A percentile compares a stretch with the other conserved stretches of the same genome.
These are phyloP conservation scores for Rhizophora apiculata DNA, from an alignment of 345 rosid genomes.

Conservation along the genomic window DNA sequence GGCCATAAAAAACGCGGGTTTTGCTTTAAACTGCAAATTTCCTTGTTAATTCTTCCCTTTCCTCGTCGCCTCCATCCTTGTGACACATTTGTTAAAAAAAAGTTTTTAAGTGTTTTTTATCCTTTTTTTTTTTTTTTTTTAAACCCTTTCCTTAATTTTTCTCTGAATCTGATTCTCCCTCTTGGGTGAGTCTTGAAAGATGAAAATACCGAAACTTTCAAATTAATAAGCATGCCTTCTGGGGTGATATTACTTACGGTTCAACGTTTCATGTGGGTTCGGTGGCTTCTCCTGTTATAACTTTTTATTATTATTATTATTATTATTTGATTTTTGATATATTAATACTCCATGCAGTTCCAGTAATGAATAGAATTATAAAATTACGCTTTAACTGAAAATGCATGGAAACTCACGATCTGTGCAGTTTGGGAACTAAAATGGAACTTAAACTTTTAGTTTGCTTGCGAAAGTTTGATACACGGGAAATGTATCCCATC, in stretches of 20 bases:
- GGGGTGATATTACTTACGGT: neutral
- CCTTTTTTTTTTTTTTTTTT: neutral
- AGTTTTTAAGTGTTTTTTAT: neutral
- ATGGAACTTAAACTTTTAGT: no score
- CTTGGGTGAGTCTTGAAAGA: no score
- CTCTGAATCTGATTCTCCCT: neutral
- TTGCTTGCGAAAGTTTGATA: no score
- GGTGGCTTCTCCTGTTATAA: neutral
- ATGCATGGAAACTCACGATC: no score
- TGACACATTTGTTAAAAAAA: constrained; percentile 15
- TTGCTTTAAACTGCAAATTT: constrained; percentile 17
- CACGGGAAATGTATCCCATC: no score
- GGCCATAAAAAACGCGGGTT: constrained; percentile 6
- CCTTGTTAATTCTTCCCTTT: constrained; percentile 6
- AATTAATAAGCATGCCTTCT: no score
- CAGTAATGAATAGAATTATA: neutral
- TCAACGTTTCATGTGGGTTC: neutral
- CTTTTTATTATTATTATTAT: neutral
- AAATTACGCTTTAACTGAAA: no score
- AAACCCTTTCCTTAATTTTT: neutral
- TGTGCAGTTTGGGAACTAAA: no score
- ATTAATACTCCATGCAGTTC: neutral
- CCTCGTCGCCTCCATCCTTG: constrained; percentile 9
- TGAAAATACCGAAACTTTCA: no score
- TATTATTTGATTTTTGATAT: neutral